Base-by-base conservation (phyloP, 331 rosid genomes). In the Ulmus americana region DNA sequence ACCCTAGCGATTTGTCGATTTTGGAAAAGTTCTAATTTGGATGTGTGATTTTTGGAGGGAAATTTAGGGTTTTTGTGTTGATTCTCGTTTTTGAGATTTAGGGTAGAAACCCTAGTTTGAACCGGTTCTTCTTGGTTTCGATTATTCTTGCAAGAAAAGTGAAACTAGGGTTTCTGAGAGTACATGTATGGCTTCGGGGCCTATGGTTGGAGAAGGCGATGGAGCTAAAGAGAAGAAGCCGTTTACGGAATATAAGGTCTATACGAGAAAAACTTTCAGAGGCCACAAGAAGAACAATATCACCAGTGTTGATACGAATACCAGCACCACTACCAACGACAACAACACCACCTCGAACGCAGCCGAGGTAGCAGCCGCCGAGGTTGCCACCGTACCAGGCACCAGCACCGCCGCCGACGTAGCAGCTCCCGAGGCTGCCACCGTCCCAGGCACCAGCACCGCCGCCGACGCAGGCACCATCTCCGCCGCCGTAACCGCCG, bases 141-240 rank as follows among this genome's bases (percentile, higher is more conserved):
- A 39, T 72, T 60, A 51, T 51, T 56, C 47, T 28, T 7, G 38
- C 13, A 66, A 48, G 43, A 18, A 57, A 55, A 51, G 45, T 22
- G 59, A 68, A 67, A 74, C 55, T 88, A 80, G 88, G 95, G 88
- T 82, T 88, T 77, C 81, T 91, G 68, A 69, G 67, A 70, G 75
- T 80, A 69, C 82, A 88, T 92, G 96, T 74, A 92, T 92, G 98
- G 98, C 94, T 85, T 88, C 98, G 72, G 96, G 79, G 75, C 75
- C 87, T 73, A 59, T 61, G 39, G 87, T 78, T 77, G 85, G 81
- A 70, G 96, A 73, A 75, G 95, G 81, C 68, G 82, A 86, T 66
- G 94, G 94, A 41, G 70, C 71, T 66, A 78, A 69, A 64, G 87
- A 83, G 84, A 86, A 79, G 73, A 81, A 82, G 80, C 80, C 92